Percentiles rank a stretch among this genome's conserved stretches.
These are phyloP conservation scores for Mercurialis annua DNA, from an alignment of 345 rosid genomes.

Conservation along the genomic window DNA sequence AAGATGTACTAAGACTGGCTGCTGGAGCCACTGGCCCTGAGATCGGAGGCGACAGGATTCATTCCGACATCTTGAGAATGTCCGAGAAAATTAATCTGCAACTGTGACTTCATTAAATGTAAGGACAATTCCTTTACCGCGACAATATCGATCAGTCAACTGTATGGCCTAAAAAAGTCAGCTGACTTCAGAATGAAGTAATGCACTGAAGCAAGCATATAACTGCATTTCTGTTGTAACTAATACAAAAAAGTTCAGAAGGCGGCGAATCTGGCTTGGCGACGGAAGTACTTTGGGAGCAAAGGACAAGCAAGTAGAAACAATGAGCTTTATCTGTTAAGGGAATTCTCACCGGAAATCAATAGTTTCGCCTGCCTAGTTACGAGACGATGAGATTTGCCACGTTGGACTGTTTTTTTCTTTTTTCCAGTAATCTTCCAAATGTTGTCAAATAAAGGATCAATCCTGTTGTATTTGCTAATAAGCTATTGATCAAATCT, in stretches of 20 bases:
- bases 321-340: not conserved
- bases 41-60: conserved; percentile 58
- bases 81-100: conserved; percentile 45
- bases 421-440: not conserved
- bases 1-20: conserved; percentile 61
- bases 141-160: not conserved
- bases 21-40: conserved; percentile 55
- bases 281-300: not conserved
- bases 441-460: conserved; percentile 14
- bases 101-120: conserved; percentile 21
- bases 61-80: conserved; percentile 48
- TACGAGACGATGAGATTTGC: not conserved
- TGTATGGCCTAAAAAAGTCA: not conserved
- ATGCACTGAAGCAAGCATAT: conserved; percentile 3
- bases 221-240: no score
- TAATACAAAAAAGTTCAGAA: conserved; percentile 11
- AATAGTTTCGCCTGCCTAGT: not conserved
- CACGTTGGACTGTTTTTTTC: not conserved
- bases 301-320: not conserved
- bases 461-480: not conserved
- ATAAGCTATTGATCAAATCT: not conserved
- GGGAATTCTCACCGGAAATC: not conserved
- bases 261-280: not conserved
- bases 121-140: not conserved
- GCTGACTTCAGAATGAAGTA: conserved; percentile 10